These are phyloP conservation scores for Fomes fomentarius DNA, from an alignment of 1,284 basidiomycete genomes.

Conservation along the genomic window DNA sequence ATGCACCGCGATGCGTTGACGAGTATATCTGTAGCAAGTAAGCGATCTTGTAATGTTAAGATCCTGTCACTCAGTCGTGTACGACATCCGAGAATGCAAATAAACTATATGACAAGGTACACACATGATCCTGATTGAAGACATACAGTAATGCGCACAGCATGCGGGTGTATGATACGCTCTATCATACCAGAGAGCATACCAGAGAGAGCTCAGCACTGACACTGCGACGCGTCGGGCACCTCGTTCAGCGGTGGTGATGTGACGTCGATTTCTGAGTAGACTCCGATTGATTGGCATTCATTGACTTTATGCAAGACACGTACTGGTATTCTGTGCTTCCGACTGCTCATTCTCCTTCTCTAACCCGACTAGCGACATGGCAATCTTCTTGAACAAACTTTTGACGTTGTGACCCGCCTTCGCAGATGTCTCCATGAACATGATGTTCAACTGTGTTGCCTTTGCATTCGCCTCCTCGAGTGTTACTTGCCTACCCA, in stretches of 20 bases:
- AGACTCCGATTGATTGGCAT: constrained; percentile 3
- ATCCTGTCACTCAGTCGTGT: background rate
- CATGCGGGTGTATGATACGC: constrained; percentile 12
- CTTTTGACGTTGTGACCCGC: constrained; percentile 99
- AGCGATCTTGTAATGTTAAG: constrained; percentile 18
- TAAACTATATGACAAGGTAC: constrained; percentile 21
- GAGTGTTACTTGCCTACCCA: constrained; percentile 90
- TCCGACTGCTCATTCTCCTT: constrained; percentile 72
- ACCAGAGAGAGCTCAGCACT: constrained; percentile 51
- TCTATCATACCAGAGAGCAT: constrained; percentile 7
- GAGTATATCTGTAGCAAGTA: constrained; percentile 15
- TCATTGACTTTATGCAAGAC: background rate
- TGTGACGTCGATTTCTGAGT: constrained; percentile 82
- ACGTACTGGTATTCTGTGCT: constrained; percentile 73
- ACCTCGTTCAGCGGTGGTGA: constrained; percentile 63
- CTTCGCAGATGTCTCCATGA: constrained; percentile 99
- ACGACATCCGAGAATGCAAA: constrained; percentile 17
- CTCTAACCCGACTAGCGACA: constrained; percentile 97
- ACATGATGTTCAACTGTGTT: constrained; percentile 95
- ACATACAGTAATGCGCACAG: constrained; percentile 20
- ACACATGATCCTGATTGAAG: constrained; percentile 17
- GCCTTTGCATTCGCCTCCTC: constrained; percentile 96
- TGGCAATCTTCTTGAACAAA: constrained; percentile 98
- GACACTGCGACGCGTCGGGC: constrained; percentile 79
- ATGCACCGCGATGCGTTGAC: background rate